These are phyloP conservation scores for Maudiozyma humilis DNA, from an alignment of 1,139 yeast genomes.

Conservation along the genomic window DNA sequence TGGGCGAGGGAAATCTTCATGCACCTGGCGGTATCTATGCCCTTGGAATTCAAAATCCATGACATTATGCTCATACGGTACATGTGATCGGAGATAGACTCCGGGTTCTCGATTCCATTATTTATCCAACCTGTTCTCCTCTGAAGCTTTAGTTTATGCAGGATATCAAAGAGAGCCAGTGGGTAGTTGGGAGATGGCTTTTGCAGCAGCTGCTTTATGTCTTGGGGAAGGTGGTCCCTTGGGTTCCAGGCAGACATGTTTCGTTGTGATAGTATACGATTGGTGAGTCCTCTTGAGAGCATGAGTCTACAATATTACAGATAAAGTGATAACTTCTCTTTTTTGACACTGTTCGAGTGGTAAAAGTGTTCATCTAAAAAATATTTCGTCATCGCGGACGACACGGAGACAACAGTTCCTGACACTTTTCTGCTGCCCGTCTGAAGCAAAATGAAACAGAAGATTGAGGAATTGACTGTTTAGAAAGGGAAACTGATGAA, in stretches of 20 bases:
- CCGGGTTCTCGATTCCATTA: slow-evolving; percentile 50
- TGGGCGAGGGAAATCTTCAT: slow-evolving; percentile 82
- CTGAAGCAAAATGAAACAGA: too few relatives aligned
- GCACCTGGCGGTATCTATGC: slow-evolving; percentile 45
- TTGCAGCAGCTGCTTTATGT: slow-evolving; percentile 16
- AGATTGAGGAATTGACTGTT: too few relatives aligned
- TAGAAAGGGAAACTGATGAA: too few relatives aligned
- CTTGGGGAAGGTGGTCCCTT: slow-evolving; percentile 25
- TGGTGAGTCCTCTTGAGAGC: too few relatives aligned
- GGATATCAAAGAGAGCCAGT: slow-evolving; percentile 66
- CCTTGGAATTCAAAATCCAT: slow-evolving; percentile 53
- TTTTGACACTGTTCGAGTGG: not conserved
- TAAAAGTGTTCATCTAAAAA: not conserved
- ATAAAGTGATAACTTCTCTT: too few relatives aligned
- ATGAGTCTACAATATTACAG: too few relatives aligned
- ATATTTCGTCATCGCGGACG: not conserved
- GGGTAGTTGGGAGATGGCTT: slow-evolving; percentile 38
- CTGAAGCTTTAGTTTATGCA: slow-evolving; percentile 67
- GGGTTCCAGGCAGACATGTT: slow-evolving; percentile 23
- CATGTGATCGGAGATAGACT: slow-evolving; percentile 92
- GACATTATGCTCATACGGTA: slow-evolving; percentile 87
- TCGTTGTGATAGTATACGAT: not conserved
- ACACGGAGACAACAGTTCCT: too few relatives aligned
- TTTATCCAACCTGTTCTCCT: slow-evolving; percentile 94
- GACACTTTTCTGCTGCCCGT: too few relatives aligned